Evolutionary conservation across 1,284 basidiomycete species (phyloP).

Genomic region (Ustilago cynodontis): DNA sequence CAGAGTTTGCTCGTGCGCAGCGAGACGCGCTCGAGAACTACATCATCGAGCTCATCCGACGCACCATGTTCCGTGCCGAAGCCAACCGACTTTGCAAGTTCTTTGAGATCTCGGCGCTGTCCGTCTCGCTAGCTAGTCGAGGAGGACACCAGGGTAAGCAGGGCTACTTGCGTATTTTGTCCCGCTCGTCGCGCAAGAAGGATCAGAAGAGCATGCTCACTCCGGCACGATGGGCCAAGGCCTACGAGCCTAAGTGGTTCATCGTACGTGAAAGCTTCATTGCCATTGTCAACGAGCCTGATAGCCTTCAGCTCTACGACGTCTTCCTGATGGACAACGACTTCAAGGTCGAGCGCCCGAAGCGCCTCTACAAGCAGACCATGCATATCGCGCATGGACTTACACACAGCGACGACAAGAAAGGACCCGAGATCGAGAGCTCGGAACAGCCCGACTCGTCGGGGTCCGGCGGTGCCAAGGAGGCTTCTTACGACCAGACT

Average conservation of each 20-base stretch:
- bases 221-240: conserved; percentile 75
- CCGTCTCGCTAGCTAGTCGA: conserved; percentile 83
- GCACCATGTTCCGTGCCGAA: conserved; percentile 94
- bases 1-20: conserved; percentile 82
- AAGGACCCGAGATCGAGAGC: conserved; percentile 24
- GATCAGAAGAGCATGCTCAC: conserved; percentile 71
- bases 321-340: conserved; percentile 93
- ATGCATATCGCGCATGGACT: conserved; percentile 60
- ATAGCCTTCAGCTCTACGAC: conserved; percentile 81
- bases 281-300: conserved; percentile 86
- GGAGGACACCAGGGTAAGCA: conserved; percentile 85
- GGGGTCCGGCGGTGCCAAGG: conserved; percentile 18
- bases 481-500: conserved; percentile 54
- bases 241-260: conserved; percentile 87
- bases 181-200: conserved; percentile 71
- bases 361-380: conserved; percentile 70
- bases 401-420: conserved; percentile 52
- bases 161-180: conserved; percentile 78
- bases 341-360: conserved; percentile 81
- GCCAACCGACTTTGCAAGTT: conserved; percentile 93
- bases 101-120: conserved; percentile 91
- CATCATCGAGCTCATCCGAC: conserved; percentile 81
- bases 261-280: conserved; percentile 93
- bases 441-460: conserved; percentile 43
- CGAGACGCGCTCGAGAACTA: conserved; percentile 88